Base-by-base conservation (phyloP, 1,284 basidiomycete genomes). In the Rhizoctonia solani region DNA sequence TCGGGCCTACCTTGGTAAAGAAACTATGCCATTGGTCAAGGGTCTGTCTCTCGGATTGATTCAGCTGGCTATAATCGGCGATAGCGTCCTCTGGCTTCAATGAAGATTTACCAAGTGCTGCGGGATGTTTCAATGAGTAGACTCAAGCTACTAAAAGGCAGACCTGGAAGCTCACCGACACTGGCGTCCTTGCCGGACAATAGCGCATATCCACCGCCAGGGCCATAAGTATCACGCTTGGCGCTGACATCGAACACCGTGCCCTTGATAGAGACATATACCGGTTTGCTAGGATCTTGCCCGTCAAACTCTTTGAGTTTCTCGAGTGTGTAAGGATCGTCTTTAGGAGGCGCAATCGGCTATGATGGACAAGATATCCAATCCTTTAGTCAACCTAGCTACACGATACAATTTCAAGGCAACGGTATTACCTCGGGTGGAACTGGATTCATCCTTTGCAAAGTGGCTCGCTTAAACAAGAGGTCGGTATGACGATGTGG, bases 231-330 rank as follows among this genome's bases (percentile, higher is more conserved):
- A 70, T 95, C 92, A 14, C 79, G 78, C 75, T 93, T 94, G 61
- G 80, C 80, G 0, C 86, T 78, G n/a, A 96, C 93, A 75, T 95
- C 92, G 76, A 95, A 95, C 11, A 95, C 82, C 0, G 86, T 87
- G 88, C 92, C 91, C 81, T 95, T 96, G 76, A 95, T 93, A 50
- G 90, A 87, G 39, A 96, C 90, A 72, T 92, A 93, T 63, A 96
- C 90, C 0, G 90, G 90, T 74, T 85, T 86, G 41, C 75, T 73
- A 0, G 80, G 72, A 68, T 87, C 83, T 0, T 81, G 79, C 9
- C 93, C 93, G 76, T 94, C 85, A 74, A 80, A 94, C 73, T 81
- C 73, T 66, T 81, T 86, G 69, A 96, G 81, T 73, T 90, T 79
- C 68, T 85, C 85, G 21, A 82, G 79, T 0, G 88, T 91, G 78